These are phyloP conservation scores for Wickerhamomyces rabaulensis DNA, from an alignment of 805 yeast species.

Conservation along the genomic window DNA sequence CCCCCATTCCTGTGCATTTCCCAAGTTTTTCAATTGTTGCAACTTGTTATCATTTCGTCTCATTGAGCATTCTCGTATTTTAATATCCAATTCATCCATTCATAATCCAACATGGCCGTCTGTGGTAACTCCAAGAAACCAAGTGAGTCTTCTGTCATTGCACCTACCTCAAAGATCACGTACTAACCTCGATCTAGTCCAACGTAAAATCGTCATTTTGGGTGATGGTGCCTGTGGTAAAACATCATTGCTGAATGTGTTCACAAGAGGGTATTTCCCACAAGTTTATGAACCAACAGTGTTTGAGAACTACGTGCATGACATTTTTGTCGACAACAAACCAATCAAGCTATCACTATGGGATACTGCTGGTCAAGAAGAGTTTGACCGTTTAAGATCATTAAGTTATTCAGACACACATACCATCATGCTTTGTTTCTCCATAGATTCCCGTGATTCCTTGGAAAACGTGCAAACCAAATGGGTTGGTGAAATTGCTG, in stretches of 20 bases:
- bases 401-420: constrained; percentile 93
- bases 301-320: constrained; percentile 95
- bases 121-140: constrained; percentile 43
- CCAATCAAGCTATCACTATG: constrained; percentile 89
- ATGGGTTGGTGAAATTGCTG: constrained; percentile 97
- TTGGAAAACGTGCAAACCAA: constrained; percentile 90
- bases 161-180: neutral
- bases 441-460: constrained; percentile 92
- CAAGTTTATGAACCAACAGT: constrained; percentile 98
- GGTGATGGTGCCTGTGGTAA: constrained; percentile 99
- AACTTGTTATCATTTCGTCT: neutral
- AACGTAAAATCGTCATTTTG: constrained; percentile 86
- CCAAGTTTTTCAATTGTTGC: neutral
- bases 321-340: constrained; percentile 90
- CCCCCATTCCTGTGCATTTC: neutral
- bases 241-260: constrained; percentile 89
- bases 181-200: constrained; percentile 36
- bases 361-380: constrained; percentile 99
- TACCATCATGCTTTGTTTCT: constrained; percentile 93
- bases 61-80: neutral
- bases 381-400: constrained; percentile 90
- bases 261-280: constrained; percentile 96
- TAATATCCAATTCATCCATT: neutral
- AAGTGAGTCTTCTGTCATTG: constrained; percentile 5
- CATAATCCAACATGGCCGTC: constrained; percentile 30